Evolutionary conservation across 371 early-diverging fungal species (phyloP), one percentile per base, ranked within the genome.

Genomic region (Cladochytrium tenue): DNA sequence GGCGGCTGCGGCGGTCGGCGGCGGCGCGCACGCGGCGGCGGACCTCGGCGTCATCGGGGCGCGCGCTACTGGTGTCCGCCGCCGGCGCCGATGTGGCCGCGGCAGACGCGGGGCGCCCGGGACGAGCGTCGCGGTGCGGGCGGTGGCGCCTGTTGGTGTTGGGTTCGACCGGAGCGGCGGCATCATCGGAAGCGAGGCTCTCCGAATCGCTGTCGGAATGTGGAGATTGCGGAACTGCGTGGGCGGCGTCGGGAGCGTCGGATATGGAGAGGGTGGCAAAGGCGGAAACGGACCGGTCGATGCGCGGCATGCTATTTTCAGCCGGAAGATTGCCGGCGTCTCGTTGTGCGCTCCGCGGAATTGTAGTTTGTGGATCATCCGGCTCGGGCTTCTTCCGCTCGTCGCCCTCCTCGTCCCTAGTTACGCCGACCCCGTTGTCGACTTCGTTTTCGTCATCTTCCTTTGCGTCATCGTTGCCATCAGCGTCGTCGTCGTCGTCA

Each of bases 311-410:
- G 13, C 43, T 43, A 13, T 43, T 43, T 7, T 20, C 20, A 7
- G 7, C 20, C 13, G 43, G 13, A 20, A 7, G 43, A 20, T 20
- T 20, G 43, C 43, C 43, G 43, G n/a, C n/a, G n/a, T n/a, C n/a
- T n/a, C n/a, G n/a, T n/a, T n/a, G n/a, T n/a, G n/a, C n/a, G n/a
- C n/a, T n/a, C n/a, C n/a, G n/a, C n/a, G n/a, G n/a, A n/a, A 43
- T 43, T 43, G 50, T 43, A 13, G 50, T 43, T n/a, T n/a, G n/a
- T n/a, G n/a, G n/a, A 27, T 58, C 27, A 32, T 63, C 53, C 1
- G 73, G 77, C 69, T 94, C 93, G 13, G 93, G 73, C 74, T 92
- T 90, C 52, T 85, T 71, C 77, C 93, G 91, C 79, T 90, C 63
- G 23, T 58, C 73, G 15, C n/a, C 70, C 0, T 32, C 62, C n/a